Evolutionary conservation across 2,329 filamentous ascomycete species (phyloP).

Genomic region (Alternaria angustiovoidea): DNA sequence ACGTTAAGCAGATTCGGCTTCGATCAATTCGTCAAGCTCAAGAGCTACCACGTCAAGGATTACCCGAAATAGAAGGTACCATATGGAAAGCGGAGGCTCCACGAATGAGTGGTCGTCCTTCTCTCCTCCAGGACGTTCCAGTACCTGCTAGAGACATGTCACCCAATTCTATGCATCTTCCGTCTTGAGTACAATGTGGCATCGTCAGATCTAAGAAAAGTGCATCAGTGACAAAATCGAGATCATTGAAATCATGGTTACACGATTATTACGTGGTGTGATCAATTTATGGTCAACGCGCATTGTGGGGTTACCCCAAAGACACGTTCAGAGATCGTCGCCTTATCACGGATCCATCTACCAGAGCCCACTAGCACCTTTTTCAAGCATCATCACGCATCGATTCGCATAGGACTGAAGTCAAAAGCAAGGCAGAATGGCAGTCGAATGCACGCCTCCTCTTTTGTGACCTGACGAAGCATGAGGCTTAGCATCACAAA

Average conservation of each 20-base stretch:
- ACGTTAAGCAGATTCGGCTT: conserved; percentile 91
- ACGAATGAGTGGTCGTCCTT: conserved; percentile 17
- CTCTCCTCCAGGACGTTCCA: conserved; percentile 22
- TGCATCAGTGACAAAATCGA: neutral
- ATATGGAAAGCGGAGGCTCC: conserved; percentile 20
- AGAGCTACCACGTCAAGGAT: conserved; percentile 94
- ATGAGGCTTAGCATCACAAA: conserved; percentile 44
- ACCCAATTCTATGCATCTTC: neutral
- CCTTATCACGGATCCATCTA: conserved; percentile 10
- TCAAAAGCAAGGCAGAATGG: conserved; percentile 28
- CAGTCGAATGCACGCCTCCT: conserved; percentile 22
- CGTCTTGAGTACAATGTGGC: neutral
- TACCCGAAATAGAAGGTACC: conserved; percentile 62
- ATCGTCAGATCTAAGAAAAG: neutral
- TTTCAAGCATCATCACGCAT: conserved; percentile 28
- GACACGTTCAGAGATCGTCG: conserved; percentile 20
- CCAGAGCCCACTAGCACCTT: neutral
- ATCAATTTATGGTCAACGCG: neutral
- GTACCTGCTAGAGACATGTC: neutral
- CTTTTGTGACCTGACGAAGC: conserved; percentile 37
- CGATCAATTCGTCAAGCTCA: conserved; percentile 94
- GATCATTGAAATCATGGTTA: neutral
- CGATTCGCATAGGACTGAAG: conserved; percentile 28
- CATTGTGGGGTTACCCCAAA: conserved; percentile 27
- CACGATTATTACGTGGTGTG: too few relatives aligned